Conservation (phyloP, 306 rosid species). For the Casuarina cunninghamiana region DNA sequence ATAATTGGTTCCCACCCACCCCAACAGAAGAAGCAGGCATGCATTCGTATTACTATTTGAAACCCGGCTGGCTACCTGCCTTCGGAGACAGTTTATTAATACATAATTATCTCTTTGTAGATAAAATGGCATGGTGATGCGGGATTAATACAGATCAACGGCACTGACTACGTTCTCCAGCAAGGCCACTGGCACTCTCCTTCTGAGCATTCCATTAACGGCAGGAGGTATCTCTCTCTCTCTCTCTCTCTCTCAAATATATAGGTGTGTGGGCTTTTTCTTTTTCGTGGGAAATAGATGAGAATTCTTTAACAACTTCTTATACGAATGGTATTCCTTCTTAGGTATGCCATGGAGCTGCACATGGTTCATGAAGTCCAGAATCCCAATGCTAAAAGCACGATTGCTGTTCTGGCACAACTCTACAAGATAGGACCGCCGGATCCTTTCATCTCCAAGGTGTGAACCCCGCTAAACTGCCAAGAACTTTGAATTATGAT, state of each 20-base stretch:
- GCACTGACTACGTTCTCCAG: slow-evolving; percentile 48
- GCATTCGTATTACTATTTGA: too few species aligned
- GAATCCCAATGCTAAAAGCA: slow-evolving; percentile 25
- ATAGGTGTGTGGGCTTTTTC: neutral
- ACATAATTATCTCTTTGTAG: slow-evolving; percentile 31
- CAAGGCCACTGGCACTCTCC: slow-evolving; percentile 86
- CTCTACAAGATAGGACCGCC: slow-evolving; percentile 55
- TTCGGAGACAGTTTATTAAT: neutral
- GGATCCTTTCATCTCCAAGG: slow-evolving; percentile 53
- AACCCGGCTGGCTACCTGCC: neutral
- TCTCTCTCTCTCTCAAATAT: neutral
- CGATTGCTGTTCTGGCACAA: slow-evolving; percentile 52
- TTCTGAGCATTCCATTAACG: slow-evolving; percentile 74
- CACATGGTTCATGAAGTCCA: slow-evolving; percentile 64
- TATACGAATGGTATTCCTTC: neutral
- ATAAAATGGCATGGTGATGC: slow-evolving; percentile 54
- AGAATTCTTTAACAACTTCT: neutral
- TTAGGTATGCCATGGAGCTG: slow-evolving; percentile 67
- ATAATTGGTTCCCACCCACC: too few species aligned
- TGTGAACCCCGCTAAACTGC: neutral
- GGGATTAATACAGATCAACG: slow-evolving; percentile 53
- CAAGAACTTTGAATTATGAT: too few species aligned
- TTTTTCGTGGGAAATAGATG: neutral
- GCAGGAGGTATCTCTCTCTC: slow-evolving; percentile 55
- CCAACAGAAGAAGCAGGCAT: too few species aligned